These are phyloP conservation scores for Fusarium sp. DNA, from an alignment of 2,329 filamentous ascomycete species.

Conservation along the genomic window DNA sequence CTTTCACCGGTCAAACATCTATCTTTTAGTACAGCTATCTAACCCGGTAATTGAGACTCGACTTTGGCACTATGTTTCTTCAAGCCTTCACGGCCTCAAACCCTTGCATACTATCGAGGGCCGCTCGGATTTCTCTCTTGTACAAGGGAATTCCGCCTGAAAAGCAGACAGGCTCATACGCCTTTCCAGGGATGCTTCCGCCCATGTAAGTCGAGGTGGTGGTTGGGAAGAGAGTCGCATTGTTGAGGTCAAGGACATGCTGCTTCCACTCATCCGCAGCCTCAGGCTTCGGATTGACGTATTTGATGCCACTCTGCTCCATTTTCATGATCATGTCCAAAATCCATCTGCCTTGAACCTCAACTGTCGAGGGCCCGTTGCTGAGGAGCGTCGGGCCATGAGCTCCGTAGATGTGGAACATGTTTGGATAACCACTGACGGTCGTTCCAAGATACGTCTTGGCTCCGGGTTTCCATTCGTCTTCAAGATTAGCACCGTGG, in stretches of 20 bases:
- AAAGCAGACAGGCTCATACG: no score
- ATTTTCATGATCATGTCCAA: not conserved
- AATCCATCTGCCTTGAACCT: slow-evolving; percentile 7
- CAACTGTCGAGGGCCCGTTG: slow-evolving; percentile 6
- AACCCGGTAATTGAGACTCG: no score
- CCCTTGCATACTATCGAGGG: no score
- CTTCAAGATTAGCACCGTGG: not conserved
- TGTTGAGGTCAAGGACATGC: not conserved
- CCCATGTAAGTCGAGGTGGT: not conserved
- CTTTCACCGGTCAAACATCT: no score
- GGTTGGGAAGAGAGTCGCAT: not conserved
- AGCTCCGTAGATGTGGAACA: slow-evolving; percentile 10
- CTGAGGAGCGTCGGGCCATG: slow-evolving; percentile 6
- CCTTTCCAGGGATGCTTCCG: not conserved
- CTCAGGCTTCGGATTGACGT: not conserved
- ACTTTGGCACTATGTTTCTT: no score
- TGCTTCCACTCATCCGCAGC: not conserved
- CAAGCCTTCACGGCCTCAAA: no score
- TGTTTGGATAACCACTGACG: slow-evolving; percentile 15
- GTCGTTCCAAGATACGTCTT: not conserved
- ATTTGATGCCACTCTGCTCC: not conserved
- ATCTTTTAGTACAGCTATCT: no score
- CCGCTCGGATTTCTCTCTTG: no score
- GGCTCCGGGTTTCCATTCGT: not conserved
- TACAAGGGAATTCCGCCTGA: no score